Conservation (phyloP, 2,329 filamentous ascomycete genomes). For the Sporothrix inflata region DNA sequence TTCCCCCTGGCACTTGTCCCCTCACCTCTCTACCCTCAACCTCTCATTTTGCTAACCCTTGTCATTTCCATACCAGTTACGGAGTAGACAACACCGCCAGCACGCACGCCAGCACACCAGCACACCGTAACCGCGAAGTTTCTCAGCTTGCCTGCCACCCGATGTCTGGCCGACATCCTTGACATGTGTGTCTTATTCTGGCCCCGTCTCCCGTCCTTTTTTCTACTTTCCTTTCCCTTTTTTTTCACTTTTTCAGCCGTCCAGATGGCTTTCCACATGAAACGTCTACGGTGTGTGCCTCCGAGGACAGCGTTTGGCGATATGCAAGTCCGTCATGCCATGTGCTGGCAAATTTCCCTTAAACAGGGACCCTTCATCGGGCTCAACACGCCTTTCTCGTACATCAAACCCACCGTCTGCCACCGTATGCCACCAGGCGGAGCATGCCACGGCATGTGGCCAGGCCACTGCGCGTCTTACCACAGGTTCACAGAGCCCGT, state of each 20-base stretch:
- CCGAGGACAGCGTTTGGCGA: neutral
- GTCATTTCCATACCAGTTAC: neutral
- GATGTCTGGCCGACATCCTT: neutral
- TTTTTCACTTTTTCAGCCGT: neutral
- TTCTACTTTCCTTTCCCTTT: slow-evolving; percentile 2
- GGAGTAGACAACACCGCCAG: neutral
- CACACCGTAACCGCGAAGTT: neutral
- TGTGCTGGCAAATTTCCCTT: slow-evolving; percentile 10
- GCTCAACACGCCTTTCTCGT: slow-evolving; percentile 9
- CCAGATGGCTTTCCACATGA: neutral
- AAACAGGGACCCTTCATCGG: slow-evolving; percentile 21
- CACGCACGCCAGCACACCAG: slow-evolving; percentile 5
- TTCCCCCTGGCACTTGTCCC: neutral
- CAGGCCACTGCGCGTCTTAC: slow-evolving; percentile 7
- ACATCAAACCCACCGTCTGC: neutral
- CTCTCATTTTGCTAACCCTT: neutral
- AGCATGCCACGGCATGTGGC: slow-evolving; percentile 17
- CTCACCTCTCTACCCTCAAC: neutral
- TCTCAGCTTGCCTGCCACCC: neutral
- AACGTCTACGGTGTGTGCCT: neutral
- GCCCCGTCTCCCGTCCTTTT: neutral
- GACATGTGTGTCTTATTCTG: slow-evolving; percentile 8
- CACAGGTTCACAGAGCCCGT: slow-evolving; percentile 9
- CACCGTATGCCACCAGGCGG: neutral
- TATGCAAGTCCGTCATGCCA: slow-evolving; percentile 26